phyloP scores from a whole-genome alignment of 306 rosid species.

The Quercus suber region DNA sequence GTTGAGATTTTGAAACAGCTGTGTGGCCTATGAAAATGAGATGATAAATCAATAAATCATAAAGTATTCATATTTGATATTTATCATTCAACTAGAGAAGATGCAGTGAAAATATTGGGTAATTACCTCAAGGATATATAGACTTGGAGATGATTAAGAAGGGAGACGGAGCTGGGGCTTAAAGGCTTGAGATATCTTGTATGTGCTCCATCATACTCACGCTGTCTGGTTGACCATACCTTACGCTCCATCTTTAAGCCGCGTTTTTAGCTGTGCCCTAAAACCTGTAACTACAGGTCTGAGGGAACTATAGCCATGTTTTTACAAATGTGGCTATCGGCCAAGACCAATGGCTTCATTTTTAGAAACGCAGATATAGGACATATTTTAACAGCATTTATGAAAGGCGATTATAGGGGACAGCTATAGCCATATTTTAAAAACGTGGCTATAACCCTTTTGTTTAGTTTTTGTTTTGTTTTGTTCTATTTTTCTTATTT shows the following conservation, averaged over 20 bases:
- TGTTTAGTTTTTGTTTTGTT: no score
- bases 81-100: constrained; percentile 24
- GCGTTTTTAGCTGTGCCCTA: constrained; percentile 22
- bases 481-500: no score
- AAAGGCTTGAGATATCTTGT: constrained; percentile 45
- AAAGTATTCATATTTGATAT: constrained; percentile 23
- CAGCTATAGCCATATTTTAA: no score
- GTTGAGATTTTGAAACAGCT: constrained; percentile 88
- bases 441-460: no score
- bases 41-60: constrained; percentile 32
- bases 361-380: no score
- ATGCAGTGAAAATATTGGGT: constrained; percentile 15
- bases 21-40: constrained; percentile 48
- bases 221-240: constrained; percentile 63
- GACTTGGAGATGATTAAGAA: constrained; percentile 77
- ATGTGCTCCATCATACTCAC: constrained; percentile 44
- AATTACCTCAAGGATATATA: constrained; percentile 70
- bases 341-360: no score
- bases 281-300: no score
- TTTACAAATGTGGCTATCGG: no score
- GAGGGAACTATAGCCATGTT: no score
- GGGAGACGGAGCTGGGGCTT: constrained; percentile 69
- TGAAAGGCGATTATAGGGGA: no score
- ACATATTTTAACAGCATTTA: no score
- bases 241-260: constrained; percentile 63